phyloP scores from a whole-genome alignment of 306 rosid species.

The Datisca glomerata region DNA sequence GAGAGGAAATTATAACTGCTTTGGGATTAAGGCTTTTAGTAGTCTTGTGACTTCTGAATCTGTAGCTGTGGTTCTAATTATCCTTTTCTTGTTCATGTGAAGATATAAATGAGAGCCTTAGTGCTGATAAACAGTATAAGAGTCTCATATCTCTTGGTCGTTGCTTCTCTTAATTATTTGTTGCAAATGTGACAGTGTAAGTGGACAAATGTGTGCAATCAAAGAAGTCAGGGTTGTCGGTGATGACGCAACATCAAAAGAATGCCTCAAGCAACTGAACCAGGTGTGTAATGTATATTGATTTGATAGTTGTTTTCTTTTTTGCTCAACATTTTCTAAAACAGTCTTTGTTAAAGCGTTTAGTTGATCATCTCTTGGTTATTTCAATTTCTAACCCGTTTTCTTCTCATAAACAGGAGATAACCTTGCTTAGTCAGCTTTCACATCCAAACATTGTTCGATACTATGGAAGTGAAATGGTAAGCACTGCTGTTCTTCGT shows the following conservation, averaged over 20 bases:
- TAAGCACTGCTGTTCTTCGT: slow-evolving; percentile 20
- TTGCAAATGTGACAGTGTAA: slow-evolving; percentile 52
- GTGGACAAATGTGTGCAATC: slow-evolving; percentile 98
- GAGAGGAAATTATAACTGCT: slow-evolving; percentile 8
- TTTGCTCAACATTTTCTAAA: background rate
- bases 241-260: slow-evolving; percentile 75
- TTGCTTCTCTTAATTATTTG: slow-evolving; percentile 25
- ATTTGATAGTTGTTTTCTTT: slow-evolving; percentile 1
- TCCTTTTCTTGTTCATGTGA: too few species aligned
- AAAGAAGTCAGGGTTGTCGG: slow-evolving; percentile 80
- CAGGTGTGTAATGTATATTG: slow-evolving; percentile 35
- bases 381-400: slow-evolving; percentile 1
- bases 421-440: slow-evolving; percentile 73
- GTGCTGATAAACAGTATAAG: too few species aligned
- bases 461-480: slow-evolving; percentile 94
- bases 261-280: slow-evolving; percentile 89
- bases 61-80: too few species aligned
- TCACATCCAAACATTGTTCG: slow-evolving; percentile 88
- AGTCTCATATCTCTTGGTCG: too few species aligned
- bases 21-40: slow-evolving; percentile 9
- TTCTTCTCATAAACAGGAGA: slow-evolving; percentile 55
- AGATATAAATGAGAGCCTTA: too few species aligned
- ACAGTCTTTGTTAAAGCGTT: too few species aligned
- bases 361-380: too few species aligned
- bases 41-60: too few species aligned